These are phyloP conservation scores for Hypoxylon rickii DNA, from an alignment of 495 filamentous ascomycete species.

Conservation along the genomic window DNA sequence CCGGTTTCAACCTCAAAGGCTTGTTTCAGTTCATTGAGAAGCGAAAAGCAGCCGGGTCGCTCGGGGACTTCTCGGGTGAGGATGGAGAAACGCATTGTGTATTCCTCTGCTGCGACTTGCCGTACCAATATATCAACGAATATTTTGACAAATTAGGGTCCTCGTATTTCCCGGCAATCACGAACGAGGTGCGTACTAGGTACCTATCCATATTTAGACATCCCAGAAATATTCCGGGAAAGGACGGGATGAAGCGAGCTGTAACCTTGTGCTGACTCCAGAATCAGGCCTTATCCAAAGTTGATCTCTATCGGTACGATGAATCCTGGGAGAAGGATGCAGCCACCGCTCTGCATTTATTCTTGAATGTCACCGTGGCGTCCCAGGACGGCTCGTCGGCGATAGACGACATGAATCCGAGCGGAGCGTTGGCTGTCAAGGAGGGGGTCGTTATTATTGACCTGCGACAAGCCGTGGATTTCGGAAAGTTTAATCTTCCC, in stretches of 20 bases:
- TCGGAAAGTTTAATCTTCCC: slow-evolving; percentile 50
- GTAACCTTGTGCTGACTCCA: slow-evolving; percentile 9
- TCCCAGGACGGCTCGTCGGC: slow-evolving; percentile 18
- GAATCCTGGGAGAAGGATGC: slow-evolving; percentile 55
- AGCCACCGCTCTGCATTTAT: slow-evolving; percentile 44
- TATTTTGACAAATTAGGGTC: slow-evolving; percentile 61
- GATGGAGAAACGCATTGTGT: slow-evolving; percentile 59
- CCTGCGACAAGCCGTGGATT: slow-evolving; percentile 46
- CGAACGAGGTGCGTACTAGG: slow-evolving; percentile 54
- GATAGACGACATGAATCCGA: not conserved
- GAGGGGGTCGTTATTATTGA: slow-evolving; percentile 43
- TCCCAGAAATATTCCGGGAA: too few relatives aligned
- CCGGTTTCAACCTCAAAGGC: slow-evolving; percentile 61
- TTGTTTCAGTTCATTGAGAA: slow-evolving; percentile 57
- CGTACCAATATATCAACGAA: slow-evolving; percentile 65
- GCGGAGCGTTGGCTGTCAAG: slow-evolving; percentile 15
- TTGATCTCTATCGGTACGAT: slow-evolving; percentile 60
- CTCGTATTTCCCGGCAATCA: slow-evolving; percentile 58
- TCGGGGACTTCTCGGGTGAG: slow-evolving; percentile 49
- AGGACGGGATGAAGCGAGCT: too few relatives aligned
- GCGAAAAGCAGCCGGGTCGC: slow-evolving; percentile 49
- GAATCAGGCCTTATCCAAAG: slow-evolving; percentile 49
- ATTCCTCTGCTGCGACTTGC: slow-evolving; percentile 65
- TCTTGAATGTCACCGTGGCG: slow-evolving; percentile 37
- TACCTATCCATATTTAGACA: too few relatives aligned